phyloP scores from a whole-genome alignment of 1,284 basidiomycete species.

The Puccinia hordei region DNA sequence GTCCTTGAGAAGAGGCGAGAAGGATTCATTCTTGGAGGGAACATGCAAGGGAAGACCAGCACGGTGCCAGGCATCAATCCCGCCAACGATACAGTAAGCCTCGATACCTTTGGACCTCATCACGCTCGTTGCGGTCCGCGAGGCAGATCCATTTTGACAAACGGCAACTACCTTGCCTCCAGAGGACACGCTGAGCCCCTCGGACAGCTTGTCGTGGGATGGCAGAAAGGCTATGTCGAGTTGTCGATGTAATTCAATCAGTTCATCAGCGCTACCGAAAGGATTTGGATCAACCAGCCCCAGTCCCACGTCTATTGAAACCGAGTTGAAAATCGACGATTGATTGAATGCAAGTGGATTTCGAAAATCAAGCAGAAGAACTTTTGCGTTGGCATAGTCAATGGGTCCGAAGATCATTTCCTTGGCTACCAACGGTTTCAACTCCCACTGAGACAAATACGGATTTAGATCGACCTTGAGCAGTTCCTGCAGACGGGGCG shows the following conservation, averaged over 20 bases:
- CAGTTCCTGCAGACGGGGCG: background rate
- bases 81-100: conserved; percentile 9
- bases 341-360: background rate
- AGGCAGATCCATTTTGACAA: conserved; percentile 1
- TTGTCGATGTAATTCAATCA: background rate
- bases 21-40: background rate
- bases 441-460: background rate
- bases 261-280: background rate
- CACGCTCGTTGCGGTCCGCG: background rate
- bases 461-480: background rate
- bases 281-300: background rate
- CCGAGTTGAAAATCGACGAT: background rate
- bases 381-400: background rate
- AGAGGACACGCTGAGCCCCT: background rate
- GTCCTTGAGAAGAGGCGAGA: too few species aligned
- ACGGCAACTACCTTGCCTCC: background rate
- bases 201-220: background rate
- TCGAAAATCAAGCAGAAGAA: background rate
- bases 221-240: background rate
- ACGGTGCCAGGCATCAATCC: conserved; percentile 8
- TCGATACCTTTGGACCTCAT: conserved; percentile 14
- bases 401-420: background rate
- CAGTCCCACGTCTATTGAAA: background rate
- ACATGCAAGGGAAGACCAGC: background rate
- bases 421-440: background rate